A percentile compares a stretch with the other conserved stretches of the same genome.
These are phyloP conservation scores for Linum lewisii DNA, from an alignment of 345 rosid species.

Conservation along the genomic window DNA sequence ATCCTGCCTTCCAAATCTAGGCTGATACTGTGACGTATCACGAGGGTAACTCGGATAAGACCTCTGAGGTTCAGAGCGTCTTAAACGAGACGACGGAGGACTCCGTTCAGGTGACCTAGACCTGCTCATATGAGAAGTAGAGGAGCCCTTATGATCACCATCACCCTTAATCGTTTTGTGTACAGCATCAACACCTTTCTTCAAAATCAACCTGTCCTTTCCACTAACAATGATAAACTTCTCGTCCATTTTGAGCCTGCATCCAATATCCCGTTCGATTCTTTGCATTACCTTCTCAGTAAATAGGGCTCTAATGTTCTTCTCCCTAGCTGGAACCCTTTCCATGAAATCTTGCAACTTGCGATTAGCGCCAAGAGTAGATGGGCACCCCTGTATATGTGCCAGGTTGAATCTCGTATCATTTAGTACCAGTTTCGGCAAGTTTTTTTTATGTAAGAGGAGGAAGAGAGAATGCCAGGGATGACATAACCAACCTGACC, in stretches of 20 bases:
- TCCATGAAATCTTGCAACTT: conserved; percentile 91
- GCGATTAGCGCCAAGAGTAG: conserved; percentile 91
- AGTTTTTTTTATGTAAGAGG: neutral
- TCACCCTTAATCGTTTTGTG: conserved; percentile 70
- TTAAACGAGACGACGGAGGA: conserved; percentile 54
- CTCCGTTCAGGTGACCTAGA: conserved; percentile 76
- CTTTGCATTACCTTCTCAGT: conserved; percentile 66
- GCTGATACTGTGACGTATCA: conserved; percentile 56
- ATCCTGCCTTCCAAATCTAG: conserved; percentile 59
- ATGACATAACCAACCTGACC: neutral
- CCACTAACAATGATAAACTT: conserved; percentile 94
- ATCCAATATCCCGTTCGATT: conserved; percentile 75
- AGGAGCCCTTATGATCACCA: conserved; percentile 52
- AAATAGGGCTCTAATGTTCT: conserved; percentile 61
- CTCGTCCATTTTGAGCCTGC: conserved; percentile 88
- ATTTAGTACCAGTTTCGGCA: neutral
- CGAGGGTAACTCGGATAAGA: conserved; percentile 39
- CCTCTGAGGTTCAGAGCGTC: conserved; percentile 58
- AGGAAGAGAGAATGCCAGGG: neutral
- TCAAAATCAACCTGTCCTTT: conserved; percentile 74
- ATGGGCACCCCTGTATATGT: conserved; percentile 74
- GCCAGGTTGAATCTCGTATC: conserved; percentile 9
- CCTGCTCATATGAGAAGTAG: conserved; percentile 59
- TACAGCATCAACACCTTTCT: conserved; percentile 97
- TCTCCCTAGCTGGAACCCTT: conserved; percentile 88